Evolutionary conservation across 768 basidiomycete genomes (phyloP).

Genomic region (Austroboletus eburneus): DNA sequence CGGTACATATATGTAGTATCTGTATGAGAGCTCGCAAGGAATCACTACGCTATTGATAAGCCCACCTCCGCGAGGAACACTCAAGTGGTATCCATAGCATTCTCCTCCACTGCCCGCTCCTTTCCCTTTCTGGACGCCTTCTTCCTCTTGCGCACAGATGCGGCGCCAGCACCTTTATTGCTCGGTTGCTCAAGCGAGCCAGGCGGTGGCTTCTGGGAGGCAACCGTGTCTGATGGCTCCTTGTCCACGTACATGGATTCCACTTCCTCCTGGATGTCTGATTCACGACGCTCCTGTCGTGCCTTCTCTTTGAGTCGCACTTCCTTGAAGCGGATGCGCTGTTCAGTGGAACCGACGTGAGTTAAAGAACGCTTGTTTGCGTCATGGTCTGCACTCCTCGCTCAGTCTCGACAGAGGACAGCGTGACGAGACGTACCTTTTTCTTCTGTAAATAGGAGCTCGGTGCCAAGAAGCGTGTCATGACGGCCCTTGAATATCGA

Average conservation of each 20-base stretch:
- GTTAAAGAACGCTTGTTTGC: constrained; percentile 47
- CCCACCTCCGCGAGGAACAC: too few species aligned
- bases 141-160: constrained; percentile 12
- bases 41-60: too few species aligned
- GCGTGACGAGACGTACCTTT: constrained; percentile 41
- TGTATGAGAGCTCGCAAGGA: too few species aligned
- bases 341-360: constrained; percentile 59
- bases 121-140: constrained; percentile 23
- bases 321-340: constrained; percentile 70
- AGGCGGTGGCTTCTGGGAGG: neutral
- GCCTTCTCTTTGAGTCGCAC: constrained; percentile 49
- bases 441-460: constrained; percentile 69
- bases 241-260: constrained; percentile 17
- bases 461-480: constrained; percentile 66
- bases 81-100: constrained; percentile 17
- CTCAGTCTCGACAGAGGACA: neutral
- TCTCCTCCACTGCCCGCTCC: constrained; percentile 22
- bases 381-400: constrained; percentile 38
- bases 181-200: constrained; percentile 1
- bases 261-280: constrained; percentile 18
- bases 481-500: constrained; percentile 70
- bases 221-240: neutral
- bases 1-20: too few species aligned
- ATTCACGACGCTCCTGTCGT: constrained; percentile 24
- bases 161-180: neutral